A percentile compares a stretch with the other conserved stretches of the same genome.
Conservation (phyloP, 441 rosid genomes). For the Pelargonium cotyledonis region DNA sequence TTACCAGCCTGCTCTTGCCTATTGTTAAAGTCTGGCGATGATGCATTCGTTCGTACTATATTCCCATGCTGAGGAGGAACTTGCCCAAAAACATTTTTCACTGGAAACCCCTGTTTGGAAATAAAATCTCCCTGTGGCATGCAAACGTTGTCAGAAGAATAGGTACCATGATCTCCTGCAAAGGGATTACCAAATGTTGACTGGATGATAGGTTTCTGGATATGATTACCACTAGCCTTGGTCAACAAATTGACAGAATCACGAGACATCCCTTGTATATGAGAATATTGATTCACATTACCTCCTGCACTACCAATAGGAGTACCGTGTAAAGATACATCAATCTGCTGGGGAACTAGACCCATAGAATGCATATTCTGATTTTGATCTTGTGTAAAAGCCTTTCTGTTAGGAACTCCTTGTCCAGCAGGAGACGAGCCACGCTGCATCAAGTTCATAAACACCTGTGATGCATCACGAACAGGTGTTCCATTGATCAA, state of each 20-base stretch:
- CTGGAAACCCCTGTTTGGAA: slow-evolving; percentile 31
- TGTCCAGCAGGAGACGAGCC: slow-evolving; percentile 29
- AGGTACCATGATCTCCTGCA: slow-evolving; percentile 26
- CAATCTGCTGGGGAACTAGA: slow-evolving; percentile 26
- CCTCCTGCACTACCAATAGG: slow-evolving; percentile 36
- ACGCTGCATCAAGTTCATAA: slow-evolving; percentile 35
- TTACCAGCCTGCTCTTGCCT: slow-evolving; percentile 35
- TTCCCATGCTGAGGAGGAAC: slow-evolving; percentile 28
- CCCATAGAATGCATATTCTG: slow-evolving; percentile 28
- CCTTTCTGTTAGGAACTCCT: slow-evolving; percentile 29
- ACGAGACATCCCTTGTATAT: slow-evolving; percentile 32
- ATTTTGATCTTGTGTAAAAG: slow-evolving; percentile 28
- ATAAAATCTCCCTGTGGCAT: slow-evolving; percentile 28
- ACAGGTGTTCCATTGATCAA: slow-evolving; percentile 40
- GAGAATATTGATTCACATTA: slow-evolving; percentile 32
- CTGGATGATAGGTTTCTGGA: slow-evolving; percentile 32
- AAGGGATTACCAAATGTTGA: slow-evolving; percentile 26
- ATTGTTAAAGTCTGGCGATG: slow-evolving; percentile 25
- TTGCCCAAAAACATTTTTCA: slow-evolving; percentile 34
- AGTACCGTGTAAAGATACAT: slow-evolving; percentile 36
- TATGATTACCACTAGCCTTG: slow-evolving; percentile 24
- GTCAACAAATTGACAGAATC: slow-evolving; percentile 28
- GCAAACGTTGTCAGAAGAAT: slow-evolving; percentile 30
- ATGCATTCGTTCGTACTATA: slow-evolving; percentile 27
- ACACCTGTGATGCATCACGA: slow-evolving; percentile 37